Conservation (phyloP, 441 rosid genomes). For the Adansonia grandidieri region DNA sequence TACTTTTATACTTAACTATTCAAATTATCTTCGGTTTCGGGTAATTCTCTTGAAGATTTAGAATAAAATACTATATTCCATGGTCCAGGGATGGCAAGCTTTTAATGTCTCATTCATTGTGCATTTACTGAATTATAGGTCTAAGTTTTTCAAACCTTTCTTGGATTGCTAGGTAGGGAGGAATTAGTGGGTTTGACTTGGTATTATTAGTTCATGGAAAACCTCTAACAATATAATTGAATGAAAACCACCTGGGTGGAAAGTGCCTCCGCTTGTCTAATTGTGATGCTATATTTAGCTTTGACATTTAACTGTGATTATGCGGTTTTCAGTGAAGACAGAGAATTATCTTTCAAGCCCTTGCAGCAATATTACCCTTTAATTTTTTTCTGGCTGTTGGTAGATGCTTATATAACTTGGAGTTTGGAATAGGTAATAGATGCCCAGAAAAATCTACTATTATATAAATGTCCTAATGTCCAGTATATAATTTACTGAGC, state of each 20-base stretch:
- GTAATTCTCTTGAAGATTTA: not conserved
- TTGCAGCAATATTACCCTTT: not conserved
- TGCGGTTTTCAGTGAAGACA: not conserved
- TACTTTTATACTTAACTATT: not conserved
- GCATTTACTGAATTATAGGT: not conserved
- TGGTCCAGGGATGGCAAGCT: not conserved
- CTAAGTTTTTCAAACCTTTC: not conserved
- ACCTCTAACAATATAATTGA: not conserved
- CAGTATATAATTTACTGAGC: not conserved
- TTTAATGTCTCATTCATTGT: constrained; percentile 3
- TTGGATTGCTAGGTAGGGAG: not conserved
- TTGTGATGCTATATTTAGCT: not conserved
- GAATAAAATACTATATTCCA: not conserved
- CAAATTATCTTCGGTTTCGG: not conserved
- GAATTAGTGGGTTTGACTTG: not conserved
- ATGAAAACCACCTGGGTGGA: not conserved
- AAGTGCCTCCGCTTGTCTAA: not conserved
- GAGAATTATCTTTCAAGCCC: not conserved
- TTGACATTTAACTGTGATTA: not conserved
- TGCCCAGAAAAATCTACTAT: not conserved
- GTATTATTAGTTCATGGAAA: not conserved
- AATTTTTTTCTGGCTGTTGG: not conserved
- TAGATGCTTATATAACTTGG: not conserved
- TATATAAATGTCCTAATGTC: not conserved
- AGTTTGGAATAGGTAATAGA: not conserved